Base-by-base conservation (phyloP, 768 basidiomycete species). In the Pulveroboletus sp. region DNA sequence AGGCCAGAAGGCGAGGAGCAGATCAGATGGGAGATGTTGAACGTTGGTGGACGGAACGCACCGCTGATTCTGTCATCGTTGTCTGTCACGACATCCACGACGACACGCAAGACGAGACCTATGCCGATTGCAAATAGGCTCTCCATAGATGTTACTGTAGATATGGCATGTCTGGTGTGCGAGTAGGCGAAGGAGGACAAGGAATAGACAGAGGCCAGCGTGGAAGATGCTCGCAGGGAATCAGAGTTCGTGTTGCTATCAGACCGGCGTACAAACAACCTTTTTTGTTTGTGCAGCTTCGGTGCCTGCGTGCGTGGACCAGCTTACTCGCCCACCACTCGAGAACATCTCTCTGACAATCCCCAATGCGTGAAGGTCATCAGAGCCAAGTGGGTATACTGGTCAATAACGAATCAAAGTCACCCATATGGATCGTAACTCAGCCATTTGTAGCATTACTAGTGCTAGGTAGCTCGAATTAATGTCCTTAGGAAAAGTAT, bases 61-160 rank as follows among this genome's bases (percentile, higher is more conserved):
- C 68, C 67, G 48, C 64, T 50, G 30, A 69, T 49, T 56, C 54
- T 59, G 49, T 66, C 49, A 35, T 68, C 66, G 17, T 69, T 61
- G 47, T 64, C 60, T 2, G 64, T 70, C 45, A 78, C 76, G 26
- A 70, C 46, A 66, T 80, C 79, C 52, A 89, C 69, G 50, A 86
- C 71, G 49, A 81, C 67, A 47, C 86, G 86, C 44, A 89, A 68
- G 28, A 70, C 75, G 51, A 89, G 79, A 36, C 87, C 87, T 43
- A 80, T 70, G 49, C 72, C 78, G 58, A 89, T 85, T 62, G 87
- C 81, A 65, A 80, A 71, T 38, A 89, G 56, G 66, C 77, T 81
- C 63, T 89, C 87, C 85, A 89, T 87, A 31, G 65, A 59, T 21
- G 63, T 69, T 39, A 58, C 66, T 17, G 60, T 46, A 31, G 58